Conservation (phyloP, 495 filamentous ascomycete genomes). For the Podospora anserina region DNA sequence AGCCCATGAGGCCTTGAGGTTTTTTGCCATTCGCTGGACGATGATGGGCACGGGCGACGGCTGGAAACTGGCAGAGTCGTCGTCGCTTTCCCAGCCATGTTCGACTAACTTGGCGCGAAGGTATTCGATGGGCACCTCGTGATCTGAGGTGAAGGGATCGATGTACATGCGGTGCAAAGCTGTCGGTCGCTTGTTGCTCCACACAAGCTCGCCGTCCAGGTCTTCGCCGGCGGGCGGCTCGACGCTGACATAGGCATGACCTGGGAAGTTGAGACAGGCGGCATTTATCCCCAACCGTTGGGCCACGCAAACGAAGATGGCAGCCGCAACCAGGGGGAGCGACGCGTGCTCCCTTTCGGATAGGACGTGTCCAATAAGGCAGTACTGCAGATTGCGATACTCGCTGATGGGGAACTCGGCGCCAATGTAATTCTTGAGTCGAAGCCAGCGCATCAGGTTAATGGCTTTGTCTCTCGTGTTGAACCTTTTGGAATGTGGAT, state of each 20-base stretch:
- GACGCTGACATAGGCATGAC: constrained; percentile 75
- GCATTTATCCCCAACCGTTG: constrained; percentile 65
- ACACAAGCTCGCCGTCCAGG: constrained; percentile 53
- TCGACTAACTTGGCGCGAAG: background rate
- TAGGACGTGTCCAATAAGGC: constrained; percentile 74
- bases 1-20: background rate
- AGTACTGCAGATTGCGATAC: constrained; percentile 79
- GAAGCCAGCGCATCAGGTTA: constrained; percentile 63
- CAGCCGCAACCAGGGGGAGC: constrained; percentile 73
- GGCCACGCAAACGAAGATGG: constrained; percentile 44
- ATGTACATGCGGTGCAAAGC: constrained; percentile 56
- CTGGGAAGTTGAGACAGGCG: constrained; percentile 70
- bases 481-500: constrained; percentile 49
- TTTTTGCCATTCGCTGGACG: constrained; percentile 1
- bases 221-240: constrained; percentile 54
- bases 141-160: constrained; percentile 72
- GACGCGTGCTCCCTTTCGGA: constrained; percentile 67
- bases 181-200: constrained; percentile 40
- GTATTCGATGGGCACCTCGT: constrained; percentile 49
- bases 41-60: background rate
- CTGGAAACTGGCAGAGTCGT: constrained; percentile 50
- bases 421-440: constrained; percentile 62
- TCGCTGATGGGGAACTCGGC: constrained; percentile 55
- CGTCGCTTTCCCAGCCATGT: background rate
- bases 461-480: constrained; percentile 64